Percentiles rank a stretch among this genome's conserved stretches.
These are phyloP conservation scores for Pelargonium australe DNA, from an alignment of 441 rosid genomes.

Conservation along the genomic window DNA sequence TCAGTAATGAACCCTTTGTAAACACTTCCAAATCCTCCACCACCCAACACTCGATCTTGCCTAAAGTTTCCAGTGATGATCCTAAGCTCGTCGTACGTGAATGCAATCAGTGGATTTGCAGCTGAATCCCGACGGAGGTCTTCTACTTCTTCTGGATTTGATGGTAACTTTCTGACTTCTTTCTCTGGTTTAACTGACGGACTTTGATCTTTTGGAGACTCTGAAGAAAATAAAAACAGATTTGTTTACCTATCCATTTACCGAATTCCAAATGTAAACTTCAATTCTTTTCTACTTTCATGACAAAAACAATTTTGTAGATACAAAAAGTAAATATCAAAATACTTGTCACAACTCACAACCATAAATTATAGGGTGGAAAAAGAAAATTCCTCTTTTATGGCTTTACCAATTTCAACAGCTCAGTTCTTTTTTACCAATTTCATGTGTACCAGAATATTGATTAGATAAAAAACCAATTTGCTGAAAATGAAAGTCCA, in stretches of 20 bases:
- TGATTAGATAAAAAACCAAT: no score
- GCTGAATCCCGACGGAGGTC: slow-evolving; percentile 74
- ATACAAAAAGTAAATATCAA: no score
- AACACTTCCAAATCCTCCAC: slow-evolving; percentile 93
- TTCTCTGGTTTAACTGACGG: slow-evolving; percentile 31
- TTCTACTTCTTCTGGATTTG: slow-evolving; percentile 93
- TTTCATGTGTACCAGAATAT: no score
- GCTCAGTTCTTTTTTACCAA: no score
- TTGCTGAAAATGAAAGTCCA: no score
- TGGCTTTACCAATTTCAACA: no score
- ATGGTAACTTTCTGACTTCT: slow-evolving; percentile 59
- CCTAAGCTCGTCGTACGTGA: slow-evolving; percentile 68
- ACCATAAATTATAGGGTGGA: no score
- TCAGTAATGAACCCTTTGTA: slow-evolving; percentile 74
- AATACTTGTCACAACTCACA: no score
- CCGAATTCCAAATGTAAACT: no score
- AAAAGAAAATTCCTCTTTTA: no score
- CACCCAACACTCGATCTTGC: slow-evolving; percentile 81
- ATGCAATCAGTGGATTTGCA: slow-evolving; percentile 75
- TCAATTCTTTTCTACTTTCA: no score
- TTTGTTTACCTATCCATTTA: neutral
- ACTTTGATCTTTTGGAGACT: slow-evolving; percentile 57
- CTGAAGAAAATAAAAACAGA: slow-evolving; percentile 24
- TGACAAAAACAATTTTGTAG: no score
- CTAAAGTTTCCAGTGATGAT: slow-evolving; percentile 70